These are phyloP conservation scores for Paraphoma sp. DNA, from an alignment of 2,329 filamentous ascomycete genomes.

Conservation along the genomic window DNA sequence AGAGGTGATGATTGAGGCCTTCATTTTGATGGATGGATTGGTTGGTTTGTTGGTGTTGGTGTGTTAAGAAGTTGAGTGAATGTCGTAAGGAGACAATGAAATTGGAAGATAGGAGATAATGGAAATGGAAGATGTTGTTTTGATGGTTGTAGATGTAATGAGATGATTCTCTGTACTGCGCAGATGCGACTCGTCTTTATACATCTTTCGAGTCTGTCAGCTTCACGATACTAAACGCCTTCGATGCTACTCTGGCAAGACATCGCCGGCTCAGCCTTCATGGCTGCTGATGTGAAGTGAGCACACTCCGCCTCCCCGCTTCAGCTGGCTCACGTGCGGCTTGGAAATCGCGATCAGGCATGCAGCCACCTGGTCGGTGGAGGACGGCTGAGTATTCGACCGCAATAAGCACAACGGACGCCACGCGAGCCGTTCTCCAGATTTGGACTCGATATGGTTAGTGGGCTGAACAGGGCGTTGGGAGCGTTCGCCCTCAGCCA, in stretches of 20 bases:
- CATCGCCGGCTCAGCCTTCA: constrained; percentile 1
- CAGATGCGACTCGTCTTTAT: constrained; percentile 2
- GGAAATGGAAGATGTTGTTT: constrained; percentile 10
- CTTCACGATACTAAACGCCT: background rate
- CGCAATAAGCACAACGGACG: background rate
- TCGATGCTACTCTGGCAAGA: background rate
- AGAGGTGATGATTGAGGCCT: constrained; percentile 21
- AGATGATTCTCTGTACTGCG: constrained; percentile 7
- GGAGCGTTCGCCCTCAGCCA: background rate
- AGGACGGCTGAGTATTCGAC: background rate
- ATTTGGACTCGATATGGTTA: background rate
- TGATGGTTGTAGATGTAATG: constrained; percentile 10
- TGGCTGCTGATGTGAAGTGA: background rate
- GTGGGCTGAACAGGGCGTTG: background rate
- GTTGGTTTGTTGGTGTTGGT: constrained; percentile 2
- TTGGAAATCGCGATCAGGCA: background rate
- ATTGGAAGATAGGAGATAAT: constrained; percentile 8
- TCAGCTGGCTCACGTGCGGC: background rate
- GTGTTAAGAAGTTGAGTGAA: constrained; percentile 3
- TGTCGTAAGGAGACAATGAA: constrained; percentile 7
- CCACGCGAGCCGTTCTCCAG: background rate
- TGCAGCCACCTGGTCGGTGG: background rate
- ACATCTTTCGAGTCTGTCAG: background rate
- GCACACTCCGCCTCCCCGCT: constrained; percentile 1
- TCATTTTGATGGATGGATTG: constrained; percentile 21